A percentile compares a stretch with the other conserved stretches of the same genome.
Conservation (phyloP, 1,284 basidiomycete genomes). For the Tranzscheliella williamsii region DNA sequence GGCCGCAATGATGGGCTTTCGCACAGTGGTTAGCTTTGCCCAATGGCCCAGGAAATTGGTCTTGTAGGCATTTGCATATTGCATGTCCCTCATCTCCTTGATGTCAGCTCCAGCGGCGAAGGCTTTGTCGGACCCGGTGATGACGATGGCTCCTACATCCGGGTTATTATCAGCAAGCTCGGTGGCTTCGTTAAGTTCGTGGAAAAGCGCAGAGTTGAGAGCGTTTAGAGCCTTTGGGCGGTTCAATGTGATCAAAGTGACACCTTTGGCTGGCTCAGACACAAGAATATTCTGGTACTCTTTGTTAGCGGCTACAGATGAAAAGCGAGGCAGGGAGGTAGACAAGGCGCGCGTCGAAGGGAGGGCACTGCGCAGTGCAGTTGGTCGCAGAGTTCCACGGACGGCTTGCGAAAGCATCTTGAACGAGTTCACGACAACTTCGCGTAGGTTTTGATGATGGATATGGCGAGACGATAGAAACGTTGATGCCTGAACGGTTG, state of each 20-base stretch:
- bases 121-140: constrained; percentile 89
- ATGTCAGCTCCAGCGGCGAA: constrained; percentile 95
- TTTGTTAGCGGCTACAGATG: constrained; percentile 9
- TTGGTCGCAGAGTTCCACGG: constrained; percentile 30
- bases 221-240: constrained; percentile 90
- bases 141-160: constrained; percentile 74
- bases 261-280: constrained; percentile 73
- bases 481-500: too few species aligned
- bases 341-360: constrained; percentile 31
- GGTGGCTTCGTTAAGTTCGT: constrained; percentile 77
- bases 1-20: constrained; percentile 93
- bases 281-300: constrained; percentile 73
- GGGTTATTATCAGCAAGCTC: constrained; percentile 70
- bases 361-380: constrained; percentile 13
- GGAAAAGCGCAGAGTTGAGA: constrained; percentile 62
- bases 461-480: background rate
- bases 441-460: background rate
- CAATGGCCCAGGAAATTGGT: constrained; percentile 87
- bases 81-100: constrained; percentile 90
- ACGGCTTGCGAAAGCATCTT: constrained; percentile 27
- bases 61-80: constrained; percentile 83
- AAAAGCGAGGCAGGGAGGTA: constrained; percentile 44
- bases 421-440: background rate
- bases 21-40: constrained; percentile 74
- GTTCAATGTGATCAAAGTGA: constrained; percentile 89